A percentile compares a stretch with the other conserved stretches of the same genome.
These are phyloP conservation scores for Amanita exitialis DNA, from an alignment of 768 basidiomycete species.

Conservation along the genomic window DNA sequence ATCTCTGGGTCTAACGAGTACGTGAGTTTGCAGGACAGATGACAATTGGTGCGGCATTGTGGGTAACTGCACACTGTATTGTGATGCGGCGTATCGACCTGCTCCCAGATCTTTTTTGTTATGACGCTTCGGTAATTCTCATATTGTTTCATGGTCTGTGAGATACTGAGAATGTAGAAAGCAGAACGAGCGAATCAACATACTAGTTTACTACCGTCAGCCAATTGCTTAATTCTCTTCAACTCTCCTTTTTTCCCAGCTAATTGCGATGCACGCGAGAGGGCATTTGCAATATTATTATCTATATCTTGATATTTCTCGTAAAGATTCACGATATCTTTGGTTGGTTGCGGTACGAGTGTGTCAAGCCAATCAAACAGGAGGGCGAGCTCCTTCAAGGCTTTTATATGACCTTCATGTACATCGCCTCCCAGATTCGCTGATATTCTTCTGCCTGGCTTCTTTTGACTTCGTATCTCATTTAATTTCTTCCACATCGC, in stretches of 20 bases:
- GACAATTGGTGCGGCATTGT: not conserved
- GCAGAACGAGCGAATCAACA: not conserved
- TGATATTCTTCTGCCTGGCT: not conserved
- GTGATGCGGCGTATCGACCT: not conserved
- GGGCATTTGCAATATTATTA: not conserved
- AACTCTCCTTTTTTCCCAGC: not conserved
- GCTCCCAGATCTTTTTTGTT: not conserved
- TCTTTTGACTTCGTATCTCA: not conserved
- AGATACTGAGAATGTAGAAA: not conserved
- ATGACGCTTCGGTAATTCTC: not conserved
- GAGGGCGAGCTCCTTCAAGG: slow-evolving; percentile 7
- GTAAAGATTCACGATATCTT: slow-evolving; percentile 8
- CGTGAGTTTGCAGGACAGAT: not conserved
- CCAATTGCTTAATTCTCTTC: not conserved
- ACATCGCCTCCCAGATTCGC: not conserved
- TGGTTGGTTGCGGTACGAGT: slow-evolving; percentile 9
- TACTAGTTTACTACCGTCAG: not conserved
- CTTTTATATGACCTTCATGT: not conserved
- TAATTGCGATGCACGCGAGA: slow-evolving; percentile 8
- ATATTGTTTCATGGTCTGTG: not conserved
- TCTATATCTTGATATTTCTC: slow-evolving; percentile 6
- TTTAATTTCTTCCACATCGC: slow-evolving; percentile 7
- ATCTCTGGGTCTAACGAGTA: not conserved
- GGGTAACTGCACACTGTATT: not conserved
- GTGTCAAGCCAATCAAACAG: slow-evolving; percentile 10